Evolutionary conservation across 2,329 filamentous ascomycete species (phyloP).

Genomic region (Fusarium ambrosium): DNA sequence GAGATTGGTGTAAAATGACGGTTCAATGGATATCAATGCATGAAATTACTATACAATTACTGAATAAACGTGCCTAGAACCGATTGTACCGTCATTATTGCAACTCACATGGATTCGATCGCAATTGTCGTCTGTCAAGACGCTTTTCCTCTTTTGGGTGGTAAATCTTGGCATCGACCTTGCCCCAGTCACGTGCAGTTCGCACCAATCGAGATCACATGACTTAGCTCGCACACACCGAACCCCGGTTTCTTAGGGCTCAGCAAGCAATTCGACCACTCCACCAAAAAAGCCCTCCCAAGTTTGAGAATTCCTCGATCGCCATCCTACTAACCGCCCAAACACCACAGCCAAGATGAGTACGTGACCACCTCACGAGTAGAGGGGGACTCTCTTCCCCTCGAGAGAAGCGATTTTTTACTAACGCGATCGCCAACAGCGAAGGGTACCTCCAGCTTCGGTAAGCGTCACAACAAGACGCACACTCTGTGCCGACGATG

Average conservation of each 20-base stretch:
- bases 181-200: conserved; percentile 44
- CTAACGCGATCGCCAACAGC: conserved; percentile 56
- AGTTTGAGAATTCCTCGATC: conserved; percentile 53
- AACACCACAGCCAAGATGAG: conserved; percentile 69
- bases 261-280: conserved; percentile 49
- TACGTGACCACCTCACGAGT: conserved; percentile 56
- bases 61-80: too few species aligned
- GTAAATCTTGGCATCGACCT: conserved; percentile 12
- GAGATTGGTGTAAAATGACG: not conserved
- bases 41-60: not conserved
- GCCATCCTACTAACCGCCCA: conserved; percentile 57
- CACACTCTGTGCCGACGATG: conserved; percentile 98
- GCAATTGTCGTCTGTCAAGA: not conserved
- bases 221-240: conserved; percentile 44
- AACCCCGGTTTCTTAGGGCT: conserved; percentile 53
- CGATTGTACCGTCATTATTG: not conserved
- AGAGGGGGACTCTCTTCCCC: conserved; percentile 34
- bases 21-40: not conserved
- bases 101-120: not conserved
- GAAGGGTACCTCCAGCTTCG: conserved; percentile 71
- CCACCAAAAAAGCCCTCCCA: conserved; percentile 55
- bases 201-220: conserved; percentile 43
- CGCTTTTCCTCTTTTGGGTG: not conserved
- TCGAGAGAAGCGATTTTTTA: conserved; percentile 28
- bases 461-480: conserved; percentile 93